Percentiles rank a stretch among this genome's conserved stretches.
phyloP scores from a whole-genome alignment of 2,329 filamentous ascomycete species.

The Colletotrichum euphorbiae region DNA sequence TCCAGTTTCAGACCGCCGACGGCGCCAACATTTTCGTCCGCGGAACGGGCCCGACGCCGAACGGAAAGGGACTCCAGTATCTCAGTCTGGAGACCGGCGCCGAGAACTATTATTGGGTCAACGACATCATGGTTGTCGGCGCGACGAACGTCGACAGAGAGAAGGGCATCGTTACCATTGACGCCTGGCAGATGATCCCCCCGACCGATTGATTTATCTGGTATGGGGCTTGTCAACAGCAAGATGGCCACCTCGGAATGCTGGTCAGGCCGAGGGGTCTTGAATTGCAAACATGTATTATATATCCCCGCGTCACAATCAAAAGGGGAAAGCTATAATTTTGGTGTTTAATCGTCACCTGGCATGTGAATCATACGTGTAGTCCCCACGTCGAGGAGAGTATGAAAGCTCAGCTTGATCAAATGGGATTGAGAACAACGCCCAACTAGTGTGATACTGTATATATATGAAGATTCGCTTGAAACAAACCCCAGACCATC shows the following conservation, averaged over 20 bases:
- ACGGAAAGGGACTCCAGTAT: not conserved
- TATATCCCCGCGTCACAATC: too few species aligned
- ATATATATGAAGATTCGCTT: slow-evolving; percentile 17
- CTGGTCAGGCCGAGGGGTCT: too few species aligned
- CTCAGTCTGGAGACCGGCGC: slow-evolving; percentile 13
- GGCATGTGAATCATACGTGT: too few species aligned
- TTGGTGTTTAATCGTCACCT: too few species aligned
- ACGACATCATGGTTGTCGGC: slow-evolving; percentile 1
- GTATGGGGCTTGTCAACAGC: not conserved
- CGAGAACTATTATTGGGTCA: slow-evolving; percentile 19
- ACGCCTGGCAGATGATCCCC: slow-evolving; percentile 1
- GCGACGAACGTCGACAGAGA: not conserved
- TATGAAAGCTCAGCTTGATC: slow-evolving; percentile 21
- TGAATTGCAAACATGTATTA: too few species aligned
- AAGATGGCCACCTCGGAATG: too few species aligned
- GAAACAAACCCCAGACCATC: slow-evolving; percentile 4
- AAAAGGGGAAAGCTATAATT: too few species aligned
- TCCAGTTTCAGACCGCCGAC: slow-evolving; percentile 20
- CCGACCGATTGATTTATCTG: not conserved
- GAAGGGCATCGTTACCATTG: not conserved
- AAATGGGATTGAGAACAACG: not conserved
- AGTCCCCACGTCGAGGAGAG: too few species aligned
- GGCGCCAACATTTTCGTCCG: slow-evolving; percentile 13
- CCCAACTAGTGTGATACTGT: slow-evolving; percentile 22
- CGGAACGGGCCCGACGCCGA: not conserved